A percentile compares a stretch with the other conserved stretches of the same genome.
Conservation (phyloP, 805 yeast species). For the Barnettozyma botsteinii region DNA sequence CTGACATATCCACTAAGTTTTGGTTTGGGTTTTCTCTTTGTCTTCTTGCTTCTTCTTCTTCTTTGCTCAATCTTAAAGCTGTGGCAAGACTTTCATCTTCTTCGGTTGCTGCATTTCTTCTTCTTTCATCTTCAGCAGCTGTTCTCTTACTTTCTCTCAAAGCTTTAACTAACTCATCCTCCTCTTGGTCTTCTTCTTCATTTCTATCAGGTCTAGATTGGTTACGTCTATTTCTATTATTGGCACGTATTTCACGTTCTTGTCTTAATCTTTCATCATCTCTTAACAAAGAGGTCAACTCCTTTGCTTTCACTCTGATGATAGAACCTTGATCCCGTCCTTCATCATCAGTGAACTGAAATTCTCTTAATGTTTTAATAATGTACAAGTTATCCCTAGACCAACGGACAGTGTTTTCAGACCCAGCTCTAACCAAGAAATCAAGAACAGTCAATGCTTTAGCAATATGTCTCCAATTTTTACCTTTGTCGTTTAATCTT, state of each 20-base stretch:
- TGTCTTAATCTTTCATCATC: conserved; percentile 76
- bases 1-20: conserved; percentile 47
- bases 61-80: conserved; percentile 66
- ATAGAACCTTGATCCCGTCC: conserved; percentile 85
- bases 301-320: conserved; percentile 85
- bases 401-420: conserved; percentile 89
- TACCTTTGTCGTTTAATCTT: conserved; percentile 91
- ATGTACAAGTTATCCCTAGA: conserved; percentile 82
- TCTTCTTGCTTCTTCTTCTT: conserved; percentile 68
- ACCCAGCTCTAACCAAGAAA: conserved; percentile 77
- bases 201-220: conserved; percentile 25
- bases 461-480: conserved; percentile 95
- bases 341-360: conserved; percentile 70
- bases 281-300: conserved; percentile 67
- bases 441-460: conserved; percentile 88
- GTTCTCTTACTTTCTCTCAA: conserved; percentile 73
- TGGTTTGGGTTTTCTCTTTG: conserved; percentile 36
- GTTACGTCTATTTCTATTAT: conserved; percentile 32
- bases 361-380: conserved; percentile 86
- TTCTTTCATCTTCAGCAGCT: conserved; percentile 75
- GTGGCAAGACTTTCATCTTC: conserved; percentile 51
- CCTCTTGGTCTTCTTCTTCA: conserved; percentile 41
- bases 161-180: conserved; percentile 74
- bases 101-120: conserved; percentile 40
- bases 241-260: conserved; percentile 48